Evolutionary conservation across 169 alveolate genomes (phyloP), one percentile per base, ranked within the genome.

Genomic region (Miamiensis avidus): DNA sequence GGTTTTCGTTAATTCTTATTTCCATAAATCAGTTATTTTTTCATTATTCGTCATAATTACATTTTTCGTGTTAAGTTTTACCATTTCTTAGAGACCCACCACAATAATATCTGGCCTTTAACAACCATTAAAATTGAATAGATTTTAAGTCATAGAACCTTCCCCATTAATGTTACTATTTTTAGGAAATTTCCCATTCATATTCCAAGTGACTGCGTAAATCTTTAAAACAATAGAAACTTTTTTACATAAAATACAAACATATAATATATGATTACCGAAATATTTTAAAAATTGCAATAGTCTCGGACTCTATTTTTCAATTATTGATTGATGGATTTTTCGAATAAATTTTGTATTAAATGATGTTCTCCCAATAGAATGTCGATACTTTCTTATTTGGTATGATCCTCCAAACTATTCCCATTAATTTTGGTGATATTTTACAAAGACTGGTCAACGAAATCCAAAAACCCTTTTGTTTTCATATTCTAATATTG

Each of bases 301-400:
- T 11, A 49, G 20, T 49, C 69, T 49, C 20, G 4, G 20, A 49
- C 69, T 49, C 20, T 11, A 11, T 49, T 49, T 49, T 49, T 49
- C 4, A 49, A 20, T 49, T 49, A 49, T 4, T 20, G 26, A 49
- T 49, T 49, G 20, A 49, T 49, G 4, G 4, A 20, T 49, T 49
- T 4, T 11, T 49, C 69, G 20, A 49, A 49, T 49, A 49, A 11
- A 20, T 49, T 49, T 11, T 20, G 20, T 49, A 49, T 49, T 49
- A 11, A 49, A 49, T 49, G 4, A 49, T 49, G 69, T 77, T 77
- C 34, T 31, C 82, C 82, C 26, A 77, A 33, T 32, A 77, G 16
- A 31, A 77, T 65, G 64, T 77, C 82, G 27, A 77, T 77, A 33
- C 82, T 77, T 0, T 69, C 82, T 77, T 77, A 77, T 77, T 77